Evolutionary conservation across 768 basidiomycete species (phyloP), one percentile per base, ranked within the genome.

Genomic region (Lactifluus pinguis): DNA sequence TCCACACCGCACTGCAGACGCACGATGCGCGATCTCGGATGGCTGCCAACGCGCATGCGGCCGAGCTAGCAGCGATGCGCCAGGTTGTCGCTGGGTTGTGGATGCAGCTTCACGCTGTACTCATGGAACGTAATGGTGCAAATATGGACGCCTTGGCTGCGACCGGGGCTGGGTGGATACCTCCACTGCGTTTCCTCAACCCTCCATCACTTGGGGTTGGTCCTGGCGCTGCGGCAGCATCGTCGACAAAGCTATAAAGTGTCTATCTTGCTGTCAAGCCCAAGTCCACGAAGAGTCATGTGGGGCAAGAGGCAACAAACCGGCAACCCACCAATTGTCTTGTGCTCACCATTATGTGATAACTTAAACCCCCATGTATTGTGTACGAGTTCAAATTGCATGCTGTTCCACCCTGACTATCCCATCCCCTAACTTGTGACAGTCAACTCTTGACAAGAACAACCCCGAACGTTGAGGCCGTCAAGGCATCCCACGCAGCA

Each of bases 11-110:
- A n/a, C 17, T 66, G 32, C 63, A 56, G 10, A 55, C 63, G 14
- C 63, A 66, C 29, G 65, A 66, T 34, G 59, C 65, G 32, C 59
- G 64, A 7, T 54, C 57, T 11, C 65, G 63, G n/a, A 53, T 64
- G 49, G 56, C 65, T 1, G 39, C 57, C 3, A 64, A 17, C 21
- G 53, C 59, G 17, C 64, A 64, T 19, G 65, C 63, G 1, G 65
- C 65, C 0, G 65, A 66, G 19, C 50, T 66, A 44, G 63, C 49
- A 4, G 63, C 65, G 5, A 45, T 66, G 59, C 63, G 65, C n/a
- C 55, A 65, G 45, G 59, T 65, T 10, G 63, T 66, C 25, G 49
- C 55, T 6, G 65, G 65, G 7, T 25, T 66, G 21, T 59, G 63
- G 19, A 66, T 64, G 60, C 65, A 66, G 44, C 36, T 66, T 34